These are phyloP conservation scores for Xylaria multiplex DNA, from an alignment of 2,329 filamentous ascomycete species.

Conservation along the genomic window DNA sequence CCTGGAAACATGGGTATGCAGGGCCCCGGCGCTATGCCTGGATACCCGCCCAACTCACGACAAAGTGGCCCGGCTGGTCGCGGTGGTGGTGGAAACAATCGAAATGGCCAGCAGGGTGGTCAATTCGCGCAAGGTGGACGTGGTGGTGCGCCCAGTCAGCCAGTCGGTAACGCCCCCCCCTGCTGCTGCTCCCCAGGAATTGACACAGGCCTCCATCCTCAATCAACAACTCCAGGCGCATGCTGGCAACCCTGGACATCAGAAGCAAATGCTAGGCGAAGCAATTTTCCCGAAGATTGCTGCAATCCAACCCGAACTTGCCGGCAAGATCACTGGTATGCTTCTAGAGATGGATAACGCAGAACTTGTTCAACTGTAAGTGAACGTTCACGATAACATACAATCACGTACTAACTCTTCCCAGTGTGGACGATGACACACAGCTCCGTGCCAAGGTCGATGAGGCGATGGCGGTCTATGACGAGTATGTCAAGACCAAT, in stretches of 20 bases:
- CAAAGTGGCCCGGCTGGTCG: conserved; percentile 51
- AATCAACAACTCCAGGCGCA: conserved; percentile 67
- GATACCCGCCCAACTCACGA: conserved; percentile 66
- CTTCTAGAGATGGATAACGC: conserved; percentile 98
- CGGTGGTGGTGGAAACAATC: conserved; percentile 58
- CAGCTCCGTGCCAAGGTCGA: conserved; percentile 96
- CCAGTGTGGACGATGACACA: conserved; percentile 86
- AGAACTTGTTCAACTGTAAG: conserved; percentile 95
- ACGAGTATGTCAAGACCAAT: conserved; percentile 95
- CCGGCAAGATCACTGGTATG: conserved; percentile 99
- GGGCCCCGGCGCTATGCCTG: conserved; percentile 60
- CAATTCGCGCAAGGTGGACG: conserved; percentile 63
- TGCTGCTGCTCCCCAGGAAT: conserved; percentile 49
- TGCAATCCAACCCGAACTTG: conserved; percentile 91
- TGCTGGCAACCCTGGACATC: conserved; percentile 71
- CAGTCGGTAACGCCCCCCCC: conserved; percentile 51
- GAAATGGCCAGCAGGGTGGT: conserved; percentile 53
- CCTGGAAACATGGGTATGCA: conserved; percentile 73
- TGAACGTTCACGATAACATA: conserved; percentile 47
- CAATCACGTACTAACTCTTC: conserved; percentile 41
- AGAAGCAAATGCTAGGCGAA: conserved; percentile 99
- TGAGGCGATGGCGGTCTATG: conserved; percentile 95
- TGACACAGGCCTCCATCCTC: conserved; percentile 58
- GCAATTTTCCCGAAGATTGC: conserved; percentile 99
- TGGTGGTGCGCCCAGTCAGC: conserved; percentile 55